phyloP scores from a whole-genome alignment of 1,284 basidiomycete species.

The Phellinidium pouzarii region DNA sequence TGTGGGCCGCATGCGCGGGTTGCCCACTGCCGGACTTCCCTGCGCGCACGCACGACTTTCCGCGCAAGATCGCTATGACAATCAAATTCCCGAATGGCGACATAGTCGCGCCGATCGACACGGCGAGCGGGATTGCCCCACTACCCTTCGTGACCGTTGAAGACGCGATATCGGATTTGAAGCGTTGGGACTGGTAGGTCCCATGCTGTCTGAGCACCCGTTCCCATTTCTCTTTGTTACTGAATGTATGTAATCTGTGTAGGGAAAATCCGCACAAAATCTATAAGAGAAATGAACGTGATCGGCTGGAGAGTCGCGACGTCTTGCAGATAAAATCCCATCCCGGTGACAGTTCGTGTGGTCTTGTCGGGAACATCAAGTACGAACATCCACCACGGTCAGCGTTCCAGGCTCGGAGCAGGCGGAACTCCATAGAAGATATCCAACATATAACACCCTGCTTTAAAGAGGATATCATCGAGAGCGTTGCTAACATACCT shows the following conservation, averaged over 20 bases:
- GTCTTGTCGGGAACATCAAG: conserved; percentile 26
- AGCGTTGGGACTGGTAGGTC: conserved; percentile 59
- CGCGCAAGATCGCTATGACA: conserved; percentile 34
- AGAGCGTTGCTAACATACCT: conserved; percentile 46
- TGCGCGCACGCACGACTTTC: conserved; percentile 61
- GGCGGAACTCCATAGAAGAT: conserved; percentile 35
- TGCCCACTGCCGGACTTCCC: conserved; percentile 56
- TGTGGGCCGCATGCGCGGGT: conserved; percentile 51
- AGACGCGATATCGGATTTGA: conserved; percentile 65
- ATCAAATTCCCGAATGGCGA: conserved; percentile 41
- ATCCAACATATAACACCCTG: conserved; percentile 46
- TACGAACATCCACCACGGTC: conserved; percentile 46
- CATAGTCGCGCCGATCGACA: conserved; percentile 39
- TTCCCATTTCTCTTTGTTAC: not conserved
- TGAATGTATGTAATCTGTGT: conserved; percentile 24
- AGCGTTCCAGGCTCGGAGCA: conserved; percentile 41
- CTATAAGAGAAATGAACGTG: conserved; percentile 1
- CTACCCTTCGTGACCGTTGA: conserved; percentile 50
- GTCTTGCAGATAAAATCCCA: conserved; percentile 5
- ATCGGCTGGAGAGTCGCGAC: not conserved
- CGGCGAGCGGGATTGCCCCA: conserved; percentile 40
- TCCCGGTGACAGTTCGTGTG: conserved; percentile 32
- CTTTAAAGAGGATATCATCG: conserved; percentile 32
- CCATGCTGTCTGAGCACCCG: not conserved
- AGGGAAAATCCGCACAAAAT: conserved; percentile 29